Percentiles rank a stretch among this genome's conserved stretches.
These are phyloP conservation scores for Corymbia citriodora DNA, from an alignment of 441 rosid genomes.

Conservation along the genomic window DNA sequence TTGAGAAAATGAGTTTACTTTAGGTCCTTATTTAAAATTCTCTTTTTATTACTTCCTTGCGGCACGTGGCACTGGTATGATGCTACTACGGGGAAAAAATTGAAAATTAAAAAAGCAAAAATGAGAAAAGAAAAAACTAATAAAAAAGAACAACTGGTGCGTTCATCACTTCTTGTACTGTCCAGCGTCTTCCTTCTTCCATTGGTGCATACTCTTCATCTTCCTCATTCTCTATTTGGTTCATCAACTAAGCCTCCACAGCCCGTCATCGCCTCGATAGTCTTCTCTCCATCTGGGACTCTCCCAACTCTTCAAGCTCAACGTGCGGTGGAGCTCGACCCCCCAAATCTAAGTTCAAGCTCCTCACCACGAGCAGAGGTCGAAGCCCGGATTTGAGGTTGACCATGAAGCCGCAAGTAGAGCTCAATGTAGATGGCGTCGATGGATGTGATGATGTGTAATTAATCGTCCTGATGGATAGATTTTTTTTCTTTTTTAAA, in stretches of 20 bases:
- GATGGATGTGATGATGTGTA: too few relatives aligned
- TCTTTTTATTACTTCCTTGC: too few relatives aligned
- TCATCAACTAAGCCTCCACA: background rate
- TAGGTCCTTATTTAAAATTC: too few relatives aligned
- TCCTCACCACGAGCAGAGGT: too few relatives aligned
- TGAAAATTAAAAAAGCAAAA: background rate
- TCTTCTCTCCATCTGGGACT: background rate
- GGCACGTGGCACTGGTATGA: background rate
- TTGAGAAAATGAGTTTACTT: too few relatives aligned
- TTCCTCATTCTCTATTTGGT: background rate
- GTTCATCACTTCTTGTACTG: background rate
- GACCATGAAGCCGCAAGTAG: too few relatives aligned
- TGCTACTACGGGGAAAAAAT: background rate
- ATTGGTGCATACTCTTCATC: background rate
- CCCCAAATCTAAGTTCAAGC: background rate
- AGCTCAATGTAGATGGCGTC: too few relatives aligned
- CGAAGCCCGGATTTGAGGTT: too few relatives aligned
- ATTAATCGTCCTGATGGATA: too few relatives aligned
- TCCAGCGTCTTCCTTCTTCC: background rate
- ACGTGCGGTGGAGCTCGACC: background rate
- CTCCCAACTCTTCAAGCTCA: background rate
- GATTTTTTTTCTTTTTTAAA: too few relatives aligned
- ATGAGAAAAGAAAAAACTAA: background rate
- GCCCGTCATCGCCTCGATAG: background rate
- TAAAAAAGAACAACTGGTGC: background rate